Percentiles rank a stretch among this genome's conserved stretches.
phyloP scores from a whole-genome alignment of 139 green algal species.

The Tetraselmis chui region DNA sequence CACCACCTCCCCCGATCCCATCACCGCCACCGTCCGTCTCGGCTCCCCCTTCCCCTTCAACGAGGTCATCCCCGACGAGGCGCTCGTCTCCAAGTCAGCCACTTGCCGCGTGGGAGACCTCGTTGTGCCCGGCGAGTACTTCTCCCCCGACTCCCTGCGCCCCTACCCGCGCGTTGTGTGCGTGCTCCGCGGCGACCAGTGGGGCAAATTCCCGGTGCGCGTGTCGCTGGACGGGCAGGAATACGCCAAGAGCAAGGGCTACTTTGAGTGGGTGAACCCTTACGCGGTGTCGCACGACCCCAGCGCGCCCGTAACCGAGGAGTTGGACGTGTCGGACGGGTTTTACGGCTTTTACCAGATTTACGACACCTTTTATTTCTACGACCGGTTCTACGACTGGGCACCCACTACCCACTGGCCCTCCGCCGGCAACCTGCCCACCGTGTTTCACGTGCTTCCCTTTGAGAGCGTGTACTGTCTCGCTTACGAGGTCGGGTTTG shows the following conservation, averaged over 20 bases:
- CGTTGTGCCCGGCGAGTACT: slow-evolving; percentile 11
- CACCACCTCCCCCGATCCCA: not conserved
- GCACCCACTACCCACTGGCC: not conserved
- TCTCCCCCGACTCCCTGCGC: slow-evolving; percentile 1
- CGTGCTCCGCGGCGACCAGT: not conserved
- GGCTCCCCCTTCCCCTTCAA: slow-evolving; percentile 6
- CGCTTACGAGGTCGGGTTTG: slow-evolving; percentile 7
- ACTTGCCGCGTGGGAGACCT: slow-evolving; percentile 8
- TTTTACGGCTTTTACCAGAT: slow-evolving; percentile 16
- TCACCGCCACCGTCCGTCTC: slow-evolving; percentile 1
- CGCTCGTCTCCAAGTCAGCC: not conserved
- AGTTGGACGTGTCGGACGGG: not conserved
- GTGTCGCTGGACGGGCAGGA: slow-evolving; percentile 2
- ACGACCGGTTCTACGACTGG: slow-evolving; percentile 8
- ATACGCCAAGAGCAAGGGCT: not conserved
- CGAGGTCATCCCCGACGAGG: slow-evolving; percentile 3
- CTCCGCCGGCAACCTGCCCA: not conserved
- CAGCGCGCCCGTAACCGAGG: not conserved
- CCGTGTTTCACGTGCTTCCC: slow-evolving; percentile 6
- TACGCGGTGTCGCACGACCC: not conserved
- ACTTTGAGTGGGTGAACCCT: not conserved
- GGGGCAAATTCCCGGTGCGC: not conserved
- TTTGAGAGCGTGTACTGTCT: slow-evolving; percentile 16
- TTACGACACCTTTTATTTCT: slow-evolving; percentile 17
- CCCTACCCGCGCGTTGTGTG: slow-evolving; percentile 1